These are phyloP conservation scores for Mycena chlorophos DNA, from an alignment of 768 basidiomycete genomes.

Conservation along the genomic window DNA sequence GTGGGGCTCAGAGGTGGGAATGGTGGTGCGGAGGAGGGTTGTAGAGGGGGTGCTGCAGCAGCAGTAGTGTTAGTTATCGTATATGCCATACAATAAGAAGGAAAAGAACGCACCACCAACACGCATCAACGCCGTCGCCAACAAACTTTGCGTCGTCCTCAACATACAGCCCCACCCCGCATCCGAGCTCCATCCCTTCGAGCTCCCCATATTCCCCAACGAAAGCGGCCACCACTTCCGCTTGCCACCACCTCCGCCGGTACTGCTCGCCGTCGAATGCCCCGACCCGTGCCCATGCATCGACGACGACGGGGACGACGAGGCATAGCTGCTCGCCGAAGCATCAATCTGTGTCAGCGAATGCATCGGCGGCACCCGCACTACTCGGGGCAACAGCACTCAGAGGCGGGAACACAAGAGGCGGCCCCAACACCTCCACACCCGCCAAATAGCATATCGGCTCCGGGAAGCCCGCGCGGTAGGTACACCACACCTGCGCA, in stretches of 20 bases:
- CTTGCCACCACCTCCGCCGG: not conserved
- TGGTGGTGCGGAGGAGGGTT: not conserved
- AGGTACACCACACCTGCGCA: conserved; percentile 74
- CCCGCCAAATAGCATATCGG: conserved; percentile 53
- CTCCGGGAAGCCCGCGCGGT: conserved; percentile 61
- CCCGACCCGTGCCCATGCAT: not conserved
- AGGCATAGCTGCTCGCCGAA: not conserved
- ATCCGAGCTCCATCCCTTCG: conserved; percentile 2
- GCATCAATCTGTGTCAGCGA: not conserved
- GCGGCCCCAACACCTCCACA: not conserved
- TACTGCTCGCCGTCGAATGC: not conserved
- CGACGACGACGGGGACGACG: not conserved
- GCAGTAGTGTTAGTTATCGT: too few species aligned
- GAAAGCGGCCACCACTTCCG: conserved; percentile 3
- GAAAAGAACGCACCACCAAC: not conserved
- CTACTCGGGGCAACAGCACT: not conserved
- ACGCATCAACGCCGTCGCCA: not conserved
- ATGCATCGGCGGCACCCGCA: not conserved
- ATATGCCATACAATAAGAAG: not conserved
- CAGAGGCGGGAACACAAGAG: not conserved
- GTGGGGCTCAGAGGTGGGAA: not conserved
- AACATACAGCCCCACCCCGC: conserved; percentile 8
- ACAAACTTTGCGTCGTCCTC: conserved; percentile 7
- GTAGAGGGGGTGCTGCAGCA: not conserved
- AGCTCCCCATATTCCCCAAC: not conserved